Percentiles rank a stretch among this genome's conserved stretches.
Conservation (phyloP, 768 basidiomycete genomes). For the Tubosaeta sp. region DNA sequence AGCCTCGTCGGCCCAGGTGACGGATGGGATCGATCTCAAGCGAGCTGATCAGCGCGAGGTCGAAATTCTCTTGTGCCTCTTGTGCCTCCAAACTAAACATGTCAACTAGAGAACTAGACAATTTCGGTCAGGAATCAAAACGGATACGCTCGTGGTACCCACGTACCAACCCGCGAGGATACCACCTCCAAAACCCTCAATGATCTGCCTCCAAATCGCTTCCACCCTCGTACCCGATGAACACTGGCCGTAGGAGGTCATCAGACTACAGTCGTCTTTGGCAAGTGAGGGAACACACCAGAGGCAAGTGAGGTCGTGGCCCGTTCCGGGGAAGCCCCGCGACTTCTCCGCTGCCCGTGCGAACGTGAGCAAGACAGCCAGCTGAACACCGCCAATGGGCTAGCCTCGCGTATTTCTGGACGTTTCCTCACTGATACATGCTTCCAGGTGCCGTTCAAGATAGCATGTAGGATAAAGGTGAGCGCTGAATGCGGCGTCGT, state of each 20-base stretch:
- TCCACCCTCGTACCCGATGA: conserved; percentile 63
- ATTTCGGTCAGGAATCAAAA: background rate
- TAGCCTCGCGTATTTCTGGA: conserved; percentile 90
- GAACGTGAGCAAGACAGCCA: conserved; percentile 6
- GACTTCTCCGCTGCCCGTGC: conserved; percentile 83
- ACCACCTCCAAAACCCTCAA: conserved; percentile 78
- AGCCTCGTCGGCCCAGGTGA: conserved; percentile 76
- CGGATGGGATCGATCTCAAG: conserved; percentile 80
- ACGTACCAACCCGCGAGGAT: conserved; percentile 82
- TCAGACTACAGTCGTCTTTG: conserved; percentile 73
- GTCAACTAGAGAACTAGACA: conserved; percentile 51
- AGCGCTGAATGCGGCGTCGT: no score
- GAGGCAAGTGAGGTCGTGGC: conserved; percentile 67
- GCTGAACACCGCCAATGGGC: background rate
- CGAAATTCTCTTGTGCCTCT: conserved; percentile 80
- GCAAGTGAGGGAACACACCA: conserved; percentile 40
- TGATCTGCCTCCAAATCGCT: conserved; percentile 79
- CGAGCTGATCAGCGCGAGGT: conserved; percentile 70
- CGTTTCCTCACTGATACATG: conserved; percentile 51
- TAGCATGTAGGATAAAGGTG: no score
- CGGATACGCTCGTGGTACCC: background rate
- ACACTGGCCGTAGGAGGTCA: conserved; percentile 82
- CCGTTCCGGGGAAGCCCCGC: conserved; percentile 74
- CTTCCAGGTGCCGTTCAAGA: no score
- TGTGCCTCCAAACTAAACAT: conserved; percentile 59